Conservation (phyloP, 2,329 filamentous ascomycete species). For the Tympanopsis confertula region DNA sequence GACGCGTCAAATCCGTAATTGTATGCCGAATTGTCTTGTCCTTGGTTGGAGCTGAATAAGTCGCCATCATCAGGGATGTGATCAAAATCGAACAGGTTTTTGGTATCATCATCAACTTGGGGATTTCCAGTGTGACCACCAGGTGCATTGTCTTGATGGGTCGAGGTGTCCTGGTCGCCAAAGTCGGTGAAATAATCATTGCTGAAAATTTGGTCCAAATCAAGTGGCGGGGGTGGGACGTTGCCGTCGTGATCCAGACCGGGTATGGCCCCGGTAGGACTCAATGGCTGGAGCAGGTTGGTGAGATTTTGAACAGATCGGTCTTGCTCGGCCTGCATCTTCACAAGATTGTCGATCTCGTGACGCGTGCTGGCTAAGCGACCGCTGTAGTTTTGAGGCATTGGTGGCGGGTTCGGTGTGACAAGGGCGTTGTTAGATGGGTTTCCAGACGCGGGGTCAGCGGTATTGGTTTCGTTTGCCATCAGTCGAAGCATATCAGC, state of each 20-base stretch:
- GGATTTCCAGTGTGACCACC: neutral
- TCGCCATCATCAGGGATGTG: neutral
- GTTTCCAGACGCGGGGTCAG: constrained; percentile 20
- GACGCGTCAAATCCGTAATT: neutral
- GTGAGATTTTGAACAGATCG: constrained; percentile 65
- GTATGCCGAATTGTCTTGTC: neutral
- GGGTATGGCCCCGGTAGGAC: constrained; percentile 68
- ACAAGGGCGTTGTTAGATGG: constrained; percentile 42
- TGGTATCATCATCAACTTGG: neutral
- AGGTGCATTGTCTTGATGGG: neutral
- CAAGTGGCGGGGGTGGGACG: constrained; percentile 1
- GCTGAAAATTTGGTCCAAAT: constrained; percentile 1
- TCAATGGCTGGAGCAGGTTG: constrained; percentile 65
- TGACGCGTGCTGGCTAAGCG: constrained; percentile 39
- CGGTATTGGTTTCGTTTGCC: constrained; percentile 28
- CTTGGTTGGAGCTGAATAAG: neutral
- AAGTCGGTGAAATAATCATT: constrained; percentile 1
- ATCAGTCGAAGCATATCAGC: constrained; percentile 32
- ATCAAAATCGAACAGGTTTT: neutral
- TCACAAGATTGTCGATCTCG: constrained; percentile 69
- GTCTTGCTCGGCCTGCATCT: constrained; percentile 69
- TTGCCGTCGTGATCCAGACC: constrained; percentile 37
- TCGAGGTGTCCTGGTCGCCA: neutral
- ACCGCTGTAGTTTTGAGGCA: constrained; percentile 32
- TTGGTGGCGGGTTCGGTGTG: constrained; percentile 38